Base-by-base conservation (phyloP, 1,284 basidiomycete species). In the Singerocomus inundabilis region DNA sequence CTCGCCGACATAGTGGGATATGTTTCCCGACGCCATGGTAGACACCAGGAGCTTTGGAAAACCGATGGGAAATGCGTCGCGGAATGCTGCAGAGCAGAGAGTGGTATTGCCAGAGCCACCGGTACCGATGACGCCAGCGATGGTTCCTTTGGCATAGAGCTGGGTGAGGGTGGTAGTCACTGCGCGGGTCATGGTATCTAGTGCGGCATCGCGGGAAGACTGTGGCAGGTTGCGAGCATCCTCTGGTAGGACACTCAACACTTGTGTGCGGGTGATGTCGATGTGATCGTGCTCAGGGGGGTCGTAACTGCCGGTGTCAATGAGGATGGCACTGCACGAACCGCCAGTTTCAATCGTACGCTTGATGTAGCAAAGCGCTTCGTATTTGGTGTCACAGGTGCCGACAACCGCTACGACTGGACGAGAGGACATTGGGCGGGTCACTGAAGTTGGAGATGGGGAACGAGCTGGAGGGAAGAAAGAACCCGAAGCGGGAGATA, bases 91-190 rank as follows among this genome's bases (percentile, higher is more conserved):
- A 12, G 59, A 53, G 25, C 65, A 67, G 26, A 62, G 54, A 5
- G 49, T 62, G 15, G 66, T 62, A 16, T 66, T 67, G 11, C 61
- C 58, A 6, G 61, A 66, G 15, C 63, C 63, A 25, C 61, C 66
- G 1, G 55, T 54, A 6, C 44, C 25, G 21, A 67, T 48, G 21
- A 53, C 61, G 10, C 63, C 59, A 11, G 52, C 44, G 33, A 66
- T 51, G 29, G 25, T 9, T 8, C 51, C 48, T 10, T 48, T 13
- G n/a, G 34, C 24, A 21, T 55, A 46, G 5, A 64, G 51, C 31
- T 37, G 49, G 15, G 48, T 21, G 5, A 64, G 58, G 34, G 52
- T 60, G 3, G 30, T 15, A 1, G 55, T 56, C 30, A 64, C 15
- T 21, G 66, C 54, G 13, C 32, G 37, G 6, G 61, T 52, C 60